Conservation (phyloP, 2,329 filamentous ascomycete species). For the Claviceps quebecensis region DNA sequence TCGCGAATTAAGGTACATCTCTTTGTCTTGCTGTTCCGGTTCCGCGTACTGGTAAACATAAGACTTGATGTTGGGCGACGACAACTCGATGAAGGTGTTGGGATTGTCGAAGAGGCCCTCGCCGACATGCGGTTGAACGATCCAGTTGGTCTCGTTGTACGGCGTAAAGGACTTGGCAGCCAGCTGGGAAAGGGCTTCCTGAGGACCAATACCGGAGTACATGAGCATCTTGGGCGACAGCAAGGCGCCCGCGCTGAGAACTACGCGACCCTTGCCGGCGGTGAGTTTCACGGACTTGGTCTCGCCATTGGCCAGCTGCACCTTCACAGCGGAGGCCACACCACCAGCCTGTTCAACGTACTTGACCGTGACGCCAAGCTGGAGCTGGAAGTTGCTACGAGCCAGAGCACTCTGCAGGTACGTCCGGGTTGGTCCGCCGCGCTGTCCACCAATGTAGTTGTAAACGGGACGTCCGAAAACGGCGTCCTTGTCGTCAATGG, state of each 20-base stretch:
- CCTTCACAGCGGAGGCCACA: slow-evolving; percentile 28
- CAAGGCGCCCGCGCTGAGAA: slow-evolving; percentile 26
- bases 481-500: slow-evolving; percentile 28
- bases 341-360: slow-evolving; percentile 26
- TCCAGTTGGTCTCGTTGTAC: slow-evolving; percentile 24
- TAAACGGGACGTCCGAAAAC: slow-evolving; percentile 35
- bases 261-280: slow-evolving; percentile 14
- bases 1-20: slow-evolving; percentile 31
- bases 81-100: slow-evolving; percentile 38
- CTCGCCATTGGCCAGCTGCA: slow-evolving; percentile 17
- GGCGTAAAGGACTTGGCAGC: slow-evolving; percentile 8
- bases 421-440: slow-evolving; percentile 33
- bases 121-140: slow-evolving; percentile 35
- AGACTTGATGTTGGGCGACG: slow-evolving; percentile 26
- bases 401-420: slow-evolving; percentile 33
- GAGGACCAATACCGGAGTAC: slow-evolving; percentile 29
- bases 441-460: slow-evolving; percentile 33
- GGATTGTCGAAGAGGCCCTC: slow-evolving; percentile 40
- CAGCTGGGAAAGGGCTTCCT: slow-evolving; percentile 18
- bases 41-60: slow-evolving; percentile 32
- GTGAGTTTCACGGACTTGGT: slow-evolving; percentile 17
- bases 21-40: slow-evolving; percentile 25
- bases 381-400: slow-evolving; percentile 28
- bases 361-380: slow-evolving; percentile 28
- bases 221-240: slow-evolving; percentile 28